phyloP scores from a whole-genome alignment of 73 alveolate genomes.

The Paramecium primaurelia region DNA sequence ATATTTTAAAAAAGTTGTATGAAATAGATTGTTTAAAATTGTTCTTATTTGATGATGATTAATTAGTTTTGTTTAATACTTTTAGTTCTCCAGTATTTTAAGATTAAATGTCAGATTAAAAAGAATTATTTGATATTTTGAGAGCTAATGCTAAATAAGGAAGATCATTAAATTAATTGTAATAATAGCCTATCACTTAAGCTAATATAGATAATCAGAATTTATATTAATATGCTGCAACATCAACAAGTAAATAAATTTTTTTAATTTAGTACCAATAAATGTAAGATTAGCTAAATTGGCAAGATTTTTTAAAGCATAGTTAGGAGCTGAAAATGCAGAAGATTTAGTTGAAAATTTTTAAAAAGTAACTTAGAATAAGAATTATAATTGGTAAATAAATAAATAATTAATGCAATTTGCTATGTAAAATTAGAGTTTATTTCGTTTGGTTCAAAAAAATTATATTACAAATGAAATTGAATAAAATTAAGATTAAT shows the following conservation, averaged over 20 bases:
- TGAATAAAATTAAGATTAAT: background rate
- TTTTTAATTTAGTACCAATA: background rate
- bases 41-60: slow-evolving; percentile 35
- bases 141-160: background rate
- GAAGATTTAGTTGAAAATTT: background rate
- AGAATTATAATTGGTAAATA: background rate
- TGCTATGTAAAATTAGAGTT: background rate
- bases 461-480: background rate
- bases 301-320: slow-evolving; percentile 19
- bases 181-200: background rate
- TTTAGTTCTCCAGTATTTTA: slow-evolving; percentile 26
- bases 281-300: background rate
- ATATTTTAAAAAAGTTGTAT: background rate
- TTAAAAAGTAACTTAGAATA: background rate
- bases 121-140: background rate
- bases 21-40: slow-evolving; percentile 29
- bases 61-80: slow-evolving; percentile 4
- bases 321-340: background rate
- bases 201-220: background rate
- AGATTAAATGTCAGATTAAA: background rate
- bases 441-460: background rate
- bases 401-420: background rate
- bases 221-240: background rate
- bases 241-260: background rate
- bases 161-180: background rate